Evolutionary conservation across 306 rosid genomes (phyloP).

Genomic region (Echinosophora koreensis): DNA sequence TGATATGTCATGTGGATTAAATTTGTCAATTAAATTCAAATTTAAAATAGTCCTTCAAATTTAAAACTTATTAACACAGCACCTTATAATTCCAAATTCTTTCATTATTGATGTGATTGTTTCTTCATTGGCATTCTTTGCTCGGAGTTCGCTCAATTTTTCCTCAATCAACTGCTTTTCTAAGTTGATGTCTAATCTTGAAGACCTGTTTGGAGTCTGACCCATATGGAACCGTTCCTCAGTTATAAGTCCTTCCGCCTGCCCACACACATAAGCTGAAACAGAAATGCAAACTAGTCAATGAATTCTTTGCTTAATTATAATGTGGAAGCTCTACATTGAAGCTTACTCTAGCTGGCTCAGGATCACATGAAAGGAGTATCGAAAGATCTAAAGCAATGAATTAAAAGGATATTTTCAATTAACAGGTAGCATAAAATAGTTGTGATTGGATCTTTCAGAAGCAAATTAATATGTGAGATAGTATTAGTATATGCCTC

Average conservation of each 20-base stretch:
- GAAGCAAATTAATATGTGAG: too few species aligned
- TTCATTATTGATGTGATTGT: conserved; percentile 44
- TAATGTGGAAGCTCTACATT: too few species aligned
- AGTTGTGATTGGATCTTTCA: too few species aligned
- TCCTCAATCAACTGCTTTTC: conserved; percentile 43
- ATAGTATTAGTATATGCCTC: too few species aligned
- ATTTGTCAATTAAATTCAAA: too few species aligned
- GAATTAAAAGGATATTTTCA: neutral
- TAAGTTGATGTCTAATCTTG: conserved; percentile 45
- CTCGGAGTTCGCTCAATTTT: conserved; percentile 39
- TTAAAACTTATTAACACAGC: neutral
- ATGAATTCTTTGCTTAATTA: too few species aligned
- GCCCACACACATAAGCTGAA: conserved; percentile 55
- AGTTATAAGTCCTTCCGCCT: conserved; percentile 15
- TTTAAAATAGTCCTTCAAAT: too few species aligned
- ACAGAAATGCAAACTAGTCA: neutral
- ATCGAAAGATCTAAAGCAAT: neutral
- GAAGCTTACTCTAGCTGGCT: too few species aligned
- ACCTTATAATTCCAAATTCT: conserved; percentile 55
- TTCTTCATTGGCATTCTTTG: neutral
- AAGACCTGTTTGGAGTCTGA: neutral
- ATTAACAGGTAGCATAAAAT: too few species aligned
- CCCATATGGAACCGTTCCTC: conserved; percentile 47
- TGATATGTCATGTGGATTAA: too few species aligned
- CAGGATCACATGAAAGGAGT: too few species aligned